Base-by-base conservation (phyloP, 495 filamentous ascomycete species). In the Penicillium herquei region DNA sequence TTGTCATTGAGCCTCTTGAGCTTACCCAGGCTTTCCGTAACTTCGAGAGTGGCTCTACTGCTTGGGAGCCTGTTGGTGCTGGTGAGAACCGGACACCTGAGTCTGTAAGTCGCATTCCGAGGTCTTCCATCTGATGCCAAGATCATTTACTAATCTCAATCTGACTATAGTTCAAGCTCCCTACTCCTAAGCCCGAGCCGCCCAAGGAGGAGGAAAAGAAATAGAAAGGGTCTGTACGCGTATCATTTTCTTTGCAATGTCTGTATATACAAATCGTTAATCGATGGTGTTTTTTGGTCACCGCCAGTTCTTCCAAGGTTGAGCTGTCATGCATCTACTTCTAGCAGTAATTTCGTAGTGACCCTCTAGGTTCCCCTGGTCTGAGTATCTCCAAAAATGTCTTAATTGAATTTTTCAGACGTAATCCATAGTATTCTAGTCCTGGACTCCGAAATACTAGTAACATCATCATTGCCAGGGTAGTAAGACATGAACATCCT, bases 1-100 rank as follows among this genome's bases (percentile, higher is more conserved):
- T 98, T 70, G 92, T 99, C 52, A 90, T 94, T 33, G 95, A 98
- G 81, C 94, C 95, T 10, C 80, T 98, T 51, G 94, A 98, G 77
- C 79, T 98, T 72, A 97, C 95, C 7, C 94, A 98, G 75, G 94
- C 94, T n/a, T 98, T 93, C 84, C 85, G 95, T 59, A 98, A 99
- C 75, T 99, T 99, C 66, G 90, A 96, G 76, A 89, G 90, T 41
- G 90, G 90, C 45, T 86, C 84, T 48, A 69, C 78, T 37, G 63
- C 71, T 41, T 80, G 93, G 92, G 92, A 99, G 73, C 92, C 92
- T 68, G 85, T 99, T 68, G 93, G 95, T 46, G 69, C 84, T 48
- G 95, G 95, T 49, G 70, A 80, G 32, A 84, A 96, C 72, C 77
- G 80, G 64, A 96, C 79, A 61, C 95, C 94, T 41, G 90, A 95